Evolutionary conservation across 2,329 filamentous ascomycete species (phyloP).

Genomic region (Colletotrichum eremochloae): DNA sequence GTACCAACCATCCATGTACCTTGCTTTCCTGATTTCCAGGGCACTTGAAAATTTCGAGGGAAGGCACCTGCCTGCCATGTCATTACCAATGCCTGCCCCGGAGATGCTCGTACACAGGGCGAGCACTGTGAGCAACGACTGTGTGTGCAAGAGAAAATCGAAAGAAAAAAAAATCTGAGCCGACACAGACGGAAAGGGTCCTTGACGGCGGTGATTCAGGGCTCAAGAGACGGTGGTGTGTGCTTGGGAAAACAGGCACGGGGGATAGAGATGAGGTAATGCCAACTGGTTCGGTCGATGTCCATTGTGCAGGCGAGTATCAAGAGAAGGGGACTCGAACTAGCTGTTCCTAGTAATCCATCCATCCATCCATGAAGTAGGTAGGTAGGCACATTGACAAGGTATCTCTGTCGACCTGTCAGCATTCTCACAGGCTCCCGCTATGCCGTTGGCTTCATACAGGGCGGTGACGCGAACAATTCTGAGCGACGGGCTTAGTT

Average conservation of each 20-base stretch:
- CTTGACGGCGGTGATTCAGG: conserved; percentile 2
- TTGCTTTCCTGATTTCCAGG: conserved; percentile 28
- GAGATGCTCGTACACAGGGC: conserved; percentile 32
- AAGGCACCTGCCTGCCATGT: conserved; percentile 11
- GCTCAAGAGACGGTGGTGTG: conserved; percentile 38
- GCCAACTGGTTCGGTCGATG: conserved; percentile 38
- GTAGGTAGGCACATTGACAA: conserved; percentile 18
- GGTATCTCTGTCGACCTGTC: conserved; percentile 12
- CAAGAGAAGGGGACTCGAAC: conserved; percentile 18
- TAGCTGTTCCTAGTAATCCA: conserved; percentile 19
- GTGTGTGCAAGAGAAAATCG: not conserved
- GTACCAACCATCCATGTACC: conserved; percentile 29
- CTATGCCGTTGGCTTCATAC: conserved; percentile 16
- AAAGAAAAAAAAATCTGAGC: not conserved
- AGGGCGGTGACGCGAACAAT: conserved; percentile 39
- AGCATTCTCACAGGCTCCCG: conserved; percentile 28
- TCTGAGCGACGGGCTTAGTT: not conserved
- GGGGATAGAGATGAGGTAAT: conserved; percentile 36
- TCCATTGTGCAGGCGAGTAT: conserved; percentile 35
- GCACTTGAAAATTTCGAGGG: conserved; percentile 27
- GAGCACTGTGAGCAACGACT: conserved; percentile 30
- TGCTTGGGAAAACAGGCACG: conserved; percentile 24
- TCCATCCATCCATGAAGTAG: conserved; percentile 1
- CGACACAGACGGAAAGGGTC: conserved; percentile 23
- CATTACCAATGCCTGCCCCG: conserved; percentile 29